A percentile compares a stretch with the other conserved stretches of the same genome.
Conservation (phyloP, 1,284 basidiomycete species). For the Apiotrichum laibachii region DNA sequence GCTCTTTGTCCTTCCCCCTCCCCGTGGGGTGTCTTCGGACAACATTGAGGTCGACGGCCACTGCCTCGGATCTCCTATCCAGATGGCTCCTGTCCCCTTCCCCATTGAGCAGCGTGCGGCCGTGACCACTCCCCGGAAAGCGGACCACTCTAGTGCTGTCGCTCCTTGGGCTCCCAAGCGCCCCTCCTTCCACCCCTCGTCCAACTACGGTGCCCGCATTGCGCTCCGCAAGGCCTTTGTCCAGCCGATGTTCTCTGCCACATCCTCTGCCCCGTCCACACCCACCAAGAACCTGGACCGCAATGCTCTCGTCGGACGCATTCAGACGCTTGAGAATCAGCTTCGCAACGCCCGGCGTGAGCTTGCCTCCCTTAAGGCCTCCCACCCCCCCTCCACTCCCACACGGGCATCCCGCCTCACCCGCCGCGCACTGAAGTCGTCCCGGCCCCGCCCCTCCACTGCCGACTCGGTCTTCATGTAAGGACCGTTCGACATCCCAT, state of each 20-base stretch:
- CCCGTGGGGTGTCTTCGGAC: background rate
- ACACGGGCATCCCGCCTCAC: background rate
- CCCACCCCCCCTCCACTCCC: background rate
- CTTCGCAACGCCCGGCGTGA: slow-evolving; percentile 1
- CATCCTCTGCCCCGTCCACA: background rate
- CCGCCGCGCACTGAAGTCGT: background rate
- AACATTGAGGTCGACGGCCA: background rate
- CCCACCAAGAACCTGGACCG: slow-evolving; percentile 1
- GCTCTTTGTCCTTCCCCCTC: background rate
- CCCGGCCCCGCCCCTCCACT: background rate
- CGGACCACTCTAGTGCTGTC: too few relatives aligned
- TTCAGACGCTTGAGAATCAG: background rate
- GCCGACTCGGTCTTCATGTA: slow-evolving; percentile 4
- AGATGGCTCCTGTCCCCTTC: background rate
- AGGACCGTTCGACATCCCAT: background rate
- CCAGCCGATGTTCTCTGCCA: background rate
- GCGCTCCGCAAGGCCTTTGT: background rate
- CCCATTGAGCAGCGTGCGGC: background rate
- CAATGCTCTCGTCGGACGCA: background rate
- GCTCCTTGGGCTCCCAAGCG: slow-evolving; percentile 2
- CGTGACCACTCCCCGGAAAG: slow-evolving; percentile 1
- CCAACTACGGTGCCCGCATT: background rate
- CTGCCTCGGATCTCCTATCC: background rate
- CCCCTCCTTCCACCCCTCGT: background rate
- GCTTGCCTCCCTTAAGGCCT: background rate